Percentiles rank a stretch among this genome's conserved stretches.
Conservation (phyloP, 345 rosid genomes). For the Corymbia maculata region DNA sequence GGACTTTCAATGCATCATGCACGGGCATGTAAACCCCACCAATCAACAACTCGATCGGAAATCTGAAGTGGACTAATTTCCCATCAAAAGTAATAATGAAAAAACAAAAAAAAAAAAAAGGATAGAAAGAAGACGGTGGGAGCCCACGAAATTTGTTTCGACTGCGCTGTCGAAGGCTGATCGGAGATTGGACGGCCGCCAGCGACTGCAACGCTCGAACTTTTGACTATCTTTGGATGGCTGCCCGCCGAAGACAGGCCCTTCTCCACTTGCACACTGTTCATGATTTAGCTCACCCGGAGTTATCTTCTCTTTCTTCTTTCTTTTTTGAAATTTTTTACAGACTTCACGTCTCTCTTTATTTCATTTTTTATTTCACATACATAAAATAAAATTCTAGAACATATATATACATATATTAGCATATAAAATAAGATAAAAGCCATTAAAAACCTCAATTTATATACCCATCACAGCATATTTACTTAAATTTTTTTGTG, state of each 20-base stretch:
- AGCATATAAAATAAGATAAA: no score
- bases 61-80: background rate
- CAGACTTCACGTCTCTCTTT: background rate
- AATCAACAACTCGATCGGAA: background rate
- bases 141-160: background rate
- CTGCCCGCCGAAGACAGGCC: background rate
- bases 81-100: background rate
- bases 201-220: background rate
- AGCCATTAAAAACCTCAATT: no score
- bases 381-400: background rate
- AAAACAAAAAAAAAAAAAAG: no score
- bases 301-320: background rate
- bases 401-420: background rate
- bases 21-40: background rate
- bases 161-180: background rate
- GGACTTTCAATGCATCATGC: background rate
- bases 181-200: background rate
- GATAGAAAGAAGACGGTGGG: background rate
- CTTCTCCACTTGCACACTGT: background rate
- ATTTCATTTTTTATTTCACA: background rate
- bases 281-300: background rate
- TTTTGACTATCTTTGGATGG: background rate
- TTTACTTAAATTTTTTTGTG: no score
- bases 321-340: no score
- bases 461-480: no score